These are phyloP conservation scores for Fusarium pininemorale DNA, from an alignment of 2,329 filamentous ascomycete species.

Conservation along the genomic window DNA sequence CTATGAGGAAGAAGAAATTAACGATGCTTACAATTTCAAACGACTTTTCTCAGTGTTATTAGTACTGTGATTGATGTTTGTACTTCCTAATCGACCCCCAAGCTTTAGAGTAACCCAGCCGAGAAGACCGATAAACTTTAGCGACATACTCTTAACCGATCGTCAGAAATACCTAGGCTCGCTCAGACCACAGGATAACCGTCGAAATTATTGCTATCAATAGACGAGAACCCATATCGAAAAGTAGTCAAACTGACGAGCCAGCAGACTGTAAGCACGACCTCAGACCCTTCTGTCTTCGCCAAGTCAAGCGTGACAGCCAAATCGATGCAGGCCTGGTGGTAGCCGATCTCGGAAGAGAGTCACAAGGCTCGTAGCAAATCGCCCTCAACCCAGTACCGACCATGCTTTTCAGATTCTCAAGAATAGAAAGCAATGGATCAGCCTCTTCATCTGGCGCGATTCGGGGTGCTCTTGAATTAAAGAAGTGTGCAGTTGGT, in stretches of 20 bases:
- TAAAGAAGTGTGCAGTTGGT: too few relatives aligned
- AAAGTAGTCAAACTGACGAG: neutral
- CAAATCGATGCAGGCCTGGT: neutral
- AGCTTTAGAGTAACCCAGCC: too few relatives aligned
- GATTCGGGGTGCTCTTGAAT: too few relatives aligned
- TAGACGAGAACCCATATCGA: neutral
- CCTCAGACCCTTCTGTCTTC: neutral
- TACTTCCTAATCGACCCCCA: too few relatives aligned
- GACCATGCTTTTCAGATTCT: neutral
- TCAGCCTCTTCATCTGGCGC: accelerated
- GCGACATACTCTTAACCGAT: too few relatives aligned
- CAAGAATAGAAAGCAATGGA: neutral
- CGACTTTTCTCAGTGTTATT: too few relatives aligned
- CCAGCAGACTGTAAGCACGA: neutral
- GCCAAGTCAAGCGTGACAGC: accelerated
- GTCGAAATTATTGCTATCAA: neutral
- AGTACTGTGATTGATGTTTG: too few relatives aligned
- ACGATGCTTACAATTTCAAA: too few relatives aligned
- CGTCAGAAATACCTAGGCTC: too few relatives aligned
- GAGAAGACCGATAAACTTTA: too few relatives aligned
- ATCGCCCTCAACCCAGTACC: neutral
- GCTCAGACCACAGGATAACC: neutral
- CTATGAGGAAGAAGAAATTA: accelerated
- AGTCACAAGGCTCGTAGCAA: accelerated
- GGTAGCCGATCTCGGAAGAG: neutral